Conservation (phyloP, 495 filamentous ascomycete species). For the Tuber indicum region DNA sequence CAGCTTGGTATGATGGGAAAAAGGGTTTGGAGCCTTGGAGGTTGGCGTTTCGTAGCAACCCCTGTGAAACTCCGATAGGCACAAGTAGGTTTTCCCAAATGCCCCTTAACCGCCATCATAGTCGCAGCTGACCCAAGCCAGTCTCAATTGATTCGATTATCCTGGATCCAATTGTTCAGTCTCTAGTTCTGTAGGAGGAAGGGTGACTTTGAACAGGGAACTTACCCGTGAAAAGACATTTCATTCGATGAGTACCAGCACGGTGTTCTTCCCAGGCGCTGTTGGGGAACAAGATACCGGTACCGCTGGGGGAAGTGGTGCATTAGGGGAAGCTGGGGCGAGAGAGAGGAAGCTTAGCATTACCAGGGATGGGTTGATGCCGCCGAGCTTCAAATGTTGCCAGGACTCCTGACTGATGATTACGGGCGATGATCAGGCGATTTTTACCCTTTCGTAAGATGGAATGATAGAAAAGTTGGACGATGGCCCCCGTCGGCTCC, state of each 20-base stretch:
- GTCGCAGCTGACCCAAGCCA: slow-evolving; percentile 3
- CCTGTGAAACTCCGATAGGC: slow-evolving; percentile 22
- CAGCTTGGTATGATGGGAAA: neutral
- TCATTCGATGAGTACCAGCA: neutral
- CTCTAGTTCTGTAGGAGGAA: neutral
- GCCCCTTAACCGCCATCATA: slow-evolving; percentile 25
- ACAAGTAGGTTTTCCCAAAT: neutral
- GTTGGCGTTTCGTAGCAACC: slow-evolving; percentile 24
- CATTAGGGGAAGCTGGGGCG: neutral
- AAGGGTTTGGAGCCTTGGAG: neutral
- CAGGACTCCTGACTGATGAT: neutral
- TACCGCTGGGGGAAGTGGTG: neutral
- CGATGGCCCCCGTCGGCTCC: neutral
- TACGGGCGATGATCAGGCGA: neutral
- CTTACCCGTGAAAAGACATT: neutral
- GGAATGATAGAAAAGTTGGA: neutral
- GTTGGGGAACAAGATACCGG: neutral
- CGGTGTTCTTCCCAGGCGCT: neutral
- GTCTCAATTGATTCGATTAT: slow-evolving; percentile 5
- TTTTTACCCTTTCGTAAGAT: neutral
- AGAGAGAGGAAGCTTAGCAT: neutral
- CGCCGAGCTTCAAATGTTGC: neutral
- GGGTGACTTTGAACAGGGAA: neutral
- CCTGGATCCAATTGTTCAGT: slow-evolving; percentile 9
- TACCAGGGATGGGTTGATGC: neutral